These are phyloP conservation scores for Linnemannia zychae DNA, from an alignment of 192 early-diverging fungal genomes.

Conservation along the genomic window DNA sequence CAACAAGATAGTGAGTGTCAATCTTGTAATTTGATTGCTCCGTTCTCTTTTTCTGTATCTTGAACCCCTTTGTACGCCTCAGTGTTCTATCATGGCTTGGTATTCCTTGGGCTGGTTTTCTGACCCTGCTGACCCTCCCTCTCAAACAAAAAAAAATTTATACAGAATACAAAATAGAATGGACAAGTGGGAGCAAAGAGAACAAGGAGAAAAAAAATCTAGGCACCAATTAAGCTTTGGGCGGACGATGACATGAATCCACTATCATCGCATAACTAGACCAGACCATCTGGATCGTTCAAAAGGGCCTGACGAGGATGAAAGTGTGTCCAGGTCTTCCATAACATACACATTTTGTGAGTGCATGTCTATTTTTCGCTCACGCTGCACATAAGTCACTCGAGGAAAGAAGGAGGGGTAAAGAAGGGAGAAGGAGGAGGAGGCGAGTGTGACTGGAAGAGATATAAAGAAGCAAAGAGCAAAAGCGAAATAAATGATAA, in stretches of 20 bases:
- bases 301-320: background rate
- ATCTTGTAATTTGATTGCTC: background rate
- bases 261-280: background rate
- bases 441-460: background rate
- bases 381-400: slow-evolving; percentile 1
- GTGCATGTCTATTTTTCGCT: slow-evolving; percentile 1
- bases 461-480: background rate
- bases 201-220: background rate
- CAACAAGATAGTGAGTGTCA: background rate
- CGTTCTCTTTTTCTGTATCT: background rate
- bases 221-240: slow-evolving; percentile 9
- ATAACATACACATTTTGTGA: background rate
- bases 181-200: background rate
- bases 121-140: slow-evolving; percentile 1
- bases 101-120: background rate
- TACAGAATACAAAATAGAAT: background rate
- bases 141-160: background rate
- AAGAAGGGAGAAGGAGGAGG: background rate
- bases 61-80: background rate
- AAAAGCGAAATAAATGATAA: background rate
- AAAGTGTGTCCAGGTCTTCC: background rate
- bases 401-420: background rate
- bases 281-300: slow-evolving; percentile 5
- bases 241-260: background rate
- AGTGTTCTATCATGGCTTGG: background rate